Base-by-base conservation (phyloP, 352 stramenopile genomes). In the Phytopythium montanum region DNA sequence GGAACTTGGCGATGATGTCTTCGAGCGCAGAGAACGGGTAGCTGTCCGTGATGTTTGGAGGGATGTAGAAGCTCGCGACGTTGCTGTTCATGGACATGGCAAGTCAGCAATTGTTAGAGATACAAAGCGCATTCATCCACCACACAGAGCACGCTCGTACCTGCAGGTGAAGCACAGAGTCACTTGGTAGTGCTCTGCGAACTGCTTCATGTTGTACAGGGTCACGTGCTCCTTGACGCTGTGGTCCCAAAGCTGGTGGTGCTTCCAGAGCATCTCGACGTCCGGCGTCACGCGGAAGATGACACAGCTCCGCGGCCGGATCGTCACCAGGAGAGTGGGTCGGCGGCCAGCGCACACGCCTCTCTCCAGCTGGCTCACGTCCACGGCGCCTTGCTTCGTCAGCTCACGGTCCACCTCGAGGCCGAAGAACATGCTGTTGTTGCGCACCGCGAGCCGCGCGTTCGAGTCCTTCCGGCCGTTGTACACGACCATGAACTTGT, bases 121-220 rank as follows among this genome's bases (percentile, higher is more conserved):
- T 3, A 38, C 33, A 12, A 38, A 14, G 33, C n/a, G n/a, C n/a
- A n/a, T n/a, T n/a, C n/a, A n/a, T n/a, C 5, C 33, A 38, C 33
- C 5, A 16, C 2, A 0, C 33, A 12, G 14, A 38, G 33, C 33
- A 12, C 10, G 33, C 31, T 25, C 60, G 28, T 80, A 93, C 84
- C 81, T 93, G 79, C 79, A 90, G 1, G 86, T 93, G 63, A 95
- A 95, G 69, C 84, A 93, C 48, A 94, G 54, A 16, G 85, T 89
- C 23, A 94, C 81, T 62, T 95, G 86, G 56, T 94, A 94, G 57
- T 95, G 86, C 62, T 95, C 86, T 2, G 86, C 86, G 48, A 95
- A 94, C 62, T 95, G 86, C 62, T 90, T 92, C 64, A 94, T 94
- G 69, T 95, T 95, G 76, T 95, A 95, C 60, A 95, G 65, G 28